Evolutionary conservation across 192 early-diverging fungal species (phyloP), one percentile per base, ranked within the genome.

Genomic region (Funneliformis mosseae): DNA sequence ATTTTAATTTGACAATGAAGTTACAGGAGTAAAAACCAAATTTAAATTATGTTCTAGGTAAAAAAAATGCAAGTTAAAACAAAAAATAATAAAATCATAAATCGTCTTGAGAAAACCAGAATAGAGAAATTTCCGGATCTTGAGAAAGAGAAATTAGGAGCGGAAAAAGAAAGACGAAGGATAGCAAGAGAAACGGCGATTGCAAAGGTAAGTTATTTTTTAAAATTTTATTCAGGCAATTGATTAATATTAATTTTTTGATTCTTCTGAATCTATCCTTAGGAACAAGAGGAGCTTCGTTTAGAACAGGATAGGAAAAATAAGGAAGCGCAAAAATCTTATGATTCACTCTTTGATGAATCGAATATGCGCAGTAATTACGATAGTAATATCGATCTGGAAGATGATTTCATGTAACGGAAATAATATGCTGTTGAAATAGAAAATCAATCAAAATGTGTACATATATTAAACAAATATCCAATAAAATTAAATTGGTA

Each of bases 31-130:
- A 16, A 42, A 21, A 62, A 76, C 81, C 18, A 14, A 14, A 59
- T 63, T 5, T 80, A 14, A 72, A 25, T 42, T 46, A 42, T 41
- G 21, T 9, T 68, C 12, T 76, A 89, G 85, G 96, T 98, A 33
- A 97, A 95, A 81, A 91, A 94, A 25, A 90, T 97, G 8, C 84
- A 92, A 83, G 92, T 98, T 0, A 87, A 90, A 16, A 88, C 91
- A 74, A 87, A 95, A 39, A 84, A 87, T 16, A 99, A 99, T 87
- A 90, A 87, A 33, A 92, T 97, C 39, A 88, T 99, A 63, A 98
- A 98, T 84, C 87, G 98, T 38, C 85, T 99, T 48, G 98, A 97
- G 88, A 98, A 98, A 87, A 97, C 98, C 0, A 95, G 93, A 72
- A 80, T 84, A 0, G 96, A 97, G 64, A 74, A 83, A 27, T 82